Base-by-base conservation (phyloP, 495 filamentous ascomycete species). In the Acidomyces sp. region DNA sequence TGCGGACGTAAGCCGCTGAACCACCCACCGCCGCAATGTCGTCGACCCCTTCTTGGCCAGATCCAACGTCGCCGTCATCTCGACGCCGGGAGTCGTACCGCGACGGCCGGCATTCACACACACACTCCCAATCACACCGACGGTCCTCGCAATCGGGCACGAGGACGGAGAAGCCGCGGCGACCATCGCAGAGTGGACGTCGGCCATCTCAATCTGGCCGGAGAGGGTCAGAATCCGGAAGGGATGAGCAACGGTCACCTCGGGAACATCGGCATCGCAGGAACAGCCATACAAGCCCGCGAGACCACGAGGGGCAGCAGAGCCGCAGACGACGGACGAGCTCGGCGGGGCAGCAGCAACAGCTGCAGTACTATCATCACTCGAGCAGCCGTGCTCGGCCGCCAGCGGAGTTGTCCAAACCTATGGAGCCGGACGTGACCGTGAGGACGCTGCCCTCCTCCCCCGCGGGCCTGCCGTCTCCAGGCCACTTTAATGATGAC, bases 401-500 rank as follows among this genome's bases (percentile, higher is more conserved):
- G 18, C n/a, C n/a, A n/a, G n/a, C n/a, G n/a, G 21, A 41, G 32
- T 30, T 33, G 13, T 32, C 46, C 12, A 18, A 40, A n/a, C 25
- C 11, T 3, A 16, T 35, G 1, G 46, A 49, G 12, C 18, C 42
- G 16, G 3, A 25, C 26, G 42, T 39, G 2, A 31, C 26, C 6
- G 20, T 40, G 13, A 13, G 25, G 10, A 10, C 35, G 2, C 13
- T 16, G 12, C 41, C 42, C 1, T 21, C 29, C 0, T 34, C 42
- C 22, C 41, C 41, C 4, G 30, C 21, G 21, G 18, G 3, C 25
- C 43, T 49, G 16, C 48, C 48, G 34, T 62, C 60, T 13, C 55
- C 55, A 16, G 46, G 49, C 2, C 44, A 47, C 28, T 30, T 49
- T 19, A 34, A 30, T 43, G 40, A 40, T 25, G 59, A 59, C 26